Evolutionary conservation across 768 basidiomycete species (phyloP).

Genomic region (Mycena filopes): DNA sequence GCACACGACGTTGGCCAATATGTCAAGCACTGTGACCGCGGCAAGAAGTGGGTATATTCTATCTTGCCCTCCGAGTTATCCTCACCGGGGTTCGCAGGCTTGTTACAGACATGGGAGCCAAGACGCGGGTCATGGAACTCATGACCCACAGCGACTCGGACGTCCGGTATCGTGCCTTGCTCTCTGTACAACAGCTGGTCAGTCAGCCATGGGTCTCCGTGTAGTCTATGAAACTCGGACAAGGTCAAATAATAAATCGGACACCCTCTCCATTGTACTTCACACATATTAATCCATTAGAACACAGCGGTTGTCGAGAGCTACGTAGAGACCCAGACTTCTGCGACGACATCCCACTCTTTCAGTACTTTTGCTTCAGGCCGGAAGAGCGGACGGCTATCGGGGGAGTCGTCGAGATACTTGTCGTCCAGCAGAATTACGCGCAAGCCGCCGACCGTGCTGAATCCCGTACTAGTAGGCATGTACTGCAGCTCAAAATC

Average conservation of each 20-base stretch:
- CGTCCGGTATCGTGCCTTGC: constrained; percentile 90
- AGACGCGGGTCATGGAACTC: constrained; percentile 88
- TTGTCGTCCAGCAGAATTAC: constrained; percentile 71
- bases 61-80: not conserved
- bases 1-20: constrained; percentile 95
- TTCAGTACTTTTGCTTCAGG: constrained; percentile 57
- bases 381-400: constrained; percentile 30
- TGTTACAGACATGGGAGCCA: constrained; percentile 87
- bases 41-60: constrained; percentile 80
- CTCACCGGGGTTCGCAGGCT: constrained; percentile 55
- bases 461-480: constrained; percentile 68
- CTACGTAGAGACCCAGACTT: constrained; percentile 69
- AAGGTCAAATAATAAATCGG: constrained; percentile 25
- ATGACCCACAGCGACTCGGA: constrained; percentile 91
- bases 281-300: constrained; percentile 21
- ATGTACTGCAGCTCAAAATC: constrained; percentile 75
- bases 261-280: constrained; percentile 28
- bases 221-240: constrained; percentile 39
- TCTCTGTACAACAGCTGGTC: constrained; percentile 91
- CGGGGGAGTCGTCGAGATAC: constrained; percentile 46
- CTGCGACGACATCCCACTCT: constrained; percentile 78
- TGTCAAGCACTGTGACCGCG: constrained; percentile 89
- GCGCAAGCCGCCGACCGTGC: constrained; percentile 75
- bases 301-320: not conserved
- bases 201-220: constrained; percentile 86